A percentile compares a stretch with the other conserved stretches of the same genome.
Conservation (phyloP, 2,329 filamentous ascomycete genomes). For the Colletotrichum navitas region DNA sequence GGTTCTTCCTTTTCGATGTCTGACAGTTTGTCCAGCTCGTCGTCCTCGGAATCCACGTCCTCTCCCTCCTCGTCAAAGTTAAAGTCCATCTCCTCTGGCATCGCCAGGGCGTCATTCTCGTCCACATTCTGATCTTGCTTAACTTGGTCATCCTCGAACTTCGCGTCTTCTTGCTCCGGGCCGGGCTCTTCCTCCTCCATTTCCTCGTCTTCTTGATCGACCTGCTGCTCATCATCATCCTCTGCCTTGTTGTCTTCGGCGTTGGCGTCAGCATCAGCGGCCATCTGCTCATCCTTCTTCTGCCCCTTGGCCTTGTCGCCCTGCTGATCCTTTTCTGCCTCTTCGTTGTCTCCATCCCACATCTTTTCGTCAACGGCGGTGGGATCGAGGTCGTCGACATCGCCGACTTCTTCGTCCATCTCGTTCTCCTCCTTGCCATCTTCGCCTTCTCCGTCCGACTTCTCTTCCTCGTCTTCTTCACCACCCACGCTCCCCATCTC, state of each 20-base stretch:
- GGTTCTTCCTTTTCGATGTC: conserved; percentile 59
- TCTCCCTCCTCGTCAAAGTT: conserved; percentile 80
- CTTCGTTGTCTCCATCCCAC: conserved; percentile 89
- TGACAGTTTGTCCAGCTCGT: conserved; percentile 70
- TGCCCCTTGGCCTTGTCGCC: conserved; percentile 79
- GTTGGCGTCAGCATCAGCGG: conserved; percentile 69
- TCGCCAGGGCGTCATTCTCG: conserved; percentile 83
- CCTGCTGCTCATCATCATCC: conserved; percentile 54
- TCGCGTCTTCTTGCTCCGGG: conserved; percentile 69
- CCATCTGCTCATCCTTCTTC: conserved; percentile 72
- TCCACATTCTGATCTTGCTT: conserved; percentile 80
- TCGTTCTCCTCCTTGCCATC: conserved; percentile 75
- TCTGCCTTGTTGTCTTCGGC: conserved; percentile 56
- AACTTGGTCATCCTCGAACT: conserved; percentile 68
- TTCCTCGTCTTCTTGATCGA: conserved; percentile 58
- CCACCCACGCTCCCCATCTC: conserved; percentile 77
- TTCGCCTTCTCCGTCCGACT: conserved; percentile 72
- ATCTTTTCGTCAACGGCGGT: conserved; percentile 97
- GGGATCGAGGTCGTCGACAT: conserved; percentile 91
- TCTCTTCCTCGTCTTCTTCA: conserved; percentile 71
- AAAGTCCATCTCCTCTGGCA: conserved; percentile 91
- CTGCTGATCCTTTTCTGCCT: conserved; percentile 86
- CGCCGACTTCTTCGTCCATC: conserved; percentile 90
- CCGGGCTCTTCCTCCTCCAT: conserved; percentile 68
- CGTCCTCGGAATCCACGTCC: conserved; percentile 65